Evolutionary conservation across 345 rosid genomes (phyloP), one percentile per base, ranked within the genome.

Genomic region (Gossypium mustelinum): DNA sequence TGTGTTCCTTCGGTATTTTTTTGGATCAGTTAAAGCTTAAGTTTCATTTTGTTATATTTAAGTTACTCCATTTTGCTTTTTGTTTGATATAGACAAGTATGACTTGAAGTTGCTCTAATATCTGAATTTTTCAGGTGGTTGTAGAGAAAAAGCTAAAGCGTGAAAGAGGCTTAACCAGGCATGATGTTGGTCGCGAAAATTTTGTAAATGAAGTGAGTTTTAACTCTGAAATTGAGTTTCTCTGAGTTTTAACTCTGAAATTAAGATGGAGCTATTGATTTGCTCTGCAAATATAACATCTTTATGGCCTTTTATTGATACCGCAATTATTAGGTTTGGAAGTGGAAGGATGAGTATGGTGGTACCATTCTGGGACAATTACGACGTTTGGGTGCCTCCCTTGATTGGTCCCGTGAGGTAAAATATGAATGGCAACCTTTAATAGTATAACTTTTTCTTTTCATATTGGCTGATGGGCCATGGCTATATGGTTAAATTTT

Each of bases 391-490:
- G 99, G 98, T 82, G 88, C 98, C 48, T 93, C 99, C 27, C 97
- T 93, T 79, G 99, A 95, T 79, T 95, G 99, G 99, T 89, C 99
- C 34, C 98, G 93, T 77, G 98, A 95, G 97, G 99, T 95, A 80
- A 84, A 64, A 34, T 34, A 74, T 57, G 50, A 22, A 64, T 25
- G 22, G 34, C 56, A 29, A 11, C 13, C 73, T 34, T 55, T 34
- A 50, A 52, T 20, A 20, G 50, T 51, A 20, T 43, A 18, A 13
- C 16, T 74, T 64, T 17, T 54, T n/a, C 52, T 57, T 7, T 11
- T 69, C 16, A 50, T 60, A 51, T 70, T 17, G 6, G 13, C 71
- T 57, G 60, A 55, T 27, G 41, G 41, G 7, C 41, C 41, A 34
- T 34, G n/a, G 11, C 59, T 50, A 9, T 27, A 5, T 69, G 14